phyloP scores from a whole-genome alignment of 257 asterid genomes.

The Solanum lignicaule region DNA sequence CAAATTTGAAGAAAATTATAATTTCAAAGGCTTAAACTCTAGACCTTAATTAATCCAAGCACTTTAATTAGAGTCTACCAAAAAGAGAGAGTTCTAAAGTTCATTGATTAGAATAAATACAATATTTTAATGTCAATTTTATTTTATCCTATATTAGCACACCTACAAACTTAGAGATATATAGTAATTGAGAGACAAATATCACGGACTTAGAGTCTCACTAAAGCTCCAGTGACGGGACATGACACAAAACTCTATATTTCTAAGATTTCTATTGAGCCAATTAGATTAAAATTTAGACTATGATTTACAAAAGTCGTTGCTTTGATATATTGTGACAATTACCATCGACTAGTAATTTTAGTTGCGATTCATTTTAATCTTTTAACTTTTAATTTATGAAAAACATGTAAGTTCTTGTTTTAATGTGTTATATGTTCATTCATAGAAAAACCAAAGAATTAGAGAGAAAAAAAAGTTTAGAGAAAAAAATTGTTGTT shows the following conservation, averaged over 20 bases:
- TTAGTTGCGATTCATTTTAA: background rate
- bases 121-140: background rate
- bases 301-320: too few relatives aligned
- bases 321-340: background rate
- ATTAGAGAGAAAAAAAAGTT: too few relatives aligned
- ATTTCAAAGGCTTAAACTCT: background rate
- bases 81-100: background rate
- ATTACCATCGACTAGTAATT: background rate
- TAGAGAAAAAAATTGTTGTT: too few relatives aligned
- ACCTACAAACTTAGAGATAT: background rate
- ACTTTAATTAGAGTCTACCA: background rate
- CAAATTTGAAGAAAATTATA: background rate
- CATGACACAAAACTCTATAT: background rate
- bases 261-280: background rate
- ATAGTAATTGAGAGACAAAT: background rate
- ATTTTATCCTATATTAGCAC: background rate
- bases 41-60: background rate
- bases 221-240: accelerated
- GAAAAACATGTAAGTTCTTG: background rate
- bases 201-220: too few relatives aligned
- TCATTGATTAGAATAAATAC: background rate
- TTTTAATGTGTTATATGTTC: background rate
- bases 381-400: background rate
- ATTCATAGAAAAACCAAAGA: background rate
- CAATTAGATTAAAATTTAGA: too few relatives aligned